Evolutionary conservation across 1,284 basidiomycete genomes (phyloP), one percentile per base, ranked within the genome.

Genomic region (Fomitopsis palustris): DNA sequence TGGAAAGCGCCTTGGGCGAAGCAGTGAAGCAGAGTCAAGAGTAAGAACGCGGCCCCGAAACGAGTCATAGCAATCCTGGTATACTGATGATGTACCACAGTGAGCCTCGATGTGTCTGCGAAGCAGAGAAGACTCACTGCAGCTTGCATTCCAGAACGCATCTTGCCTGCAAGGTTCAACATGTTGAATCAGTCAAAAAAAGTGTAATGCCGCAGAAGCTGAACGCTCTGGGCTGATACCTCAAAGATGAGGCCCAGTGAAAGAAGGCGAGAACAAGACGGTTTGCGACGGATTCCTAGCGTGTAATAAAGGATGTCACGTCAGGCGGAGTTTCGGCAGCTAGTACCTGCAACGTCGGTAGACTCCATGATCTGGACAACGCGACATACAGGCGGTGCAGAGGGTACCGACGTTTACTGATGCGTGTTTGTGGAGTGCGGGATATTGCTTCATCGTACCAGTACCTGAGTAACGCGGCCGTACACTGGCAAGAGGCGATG

Each of bases 1-100:
- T 84, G 82, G 17, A 83, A 73, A 55, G 81, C 64, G 9, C 69
- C 70, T 54, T 75, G 75, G 8, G 69, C 67, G 37, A 75, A 64
- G 57, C 73, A 76, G 57, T 70, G 68, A 16, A 70, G 43, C 54
- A 75, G 67, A 29, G 70, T 70, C 35, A 75, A 64, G 3, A 81
- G 62, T 65, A 86, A 81, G 72, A 84, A 85, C 3, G 76, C 69
- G 37, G 75, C 67, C 12, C 81, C 81, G 52, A 72, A 58, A 23
- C 68, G 70, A 21, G 73, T 74, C 19, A 74, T 63, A 0, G 72
- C 73, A 41, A 77, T 69, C 27, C 73, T 70, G 35, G 70, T 57
- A 60, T 72, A 70, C 75, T 76, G 52, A 42, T 27, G 9, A 6
- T n/a, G 39, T 19, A 16, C 7, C 12, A 14, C 4, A 9, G 21